Evolutionary conservation across 192 early-diverging fungal species (phyloP).

Genomic region (Coemansia sp.): DNA sequence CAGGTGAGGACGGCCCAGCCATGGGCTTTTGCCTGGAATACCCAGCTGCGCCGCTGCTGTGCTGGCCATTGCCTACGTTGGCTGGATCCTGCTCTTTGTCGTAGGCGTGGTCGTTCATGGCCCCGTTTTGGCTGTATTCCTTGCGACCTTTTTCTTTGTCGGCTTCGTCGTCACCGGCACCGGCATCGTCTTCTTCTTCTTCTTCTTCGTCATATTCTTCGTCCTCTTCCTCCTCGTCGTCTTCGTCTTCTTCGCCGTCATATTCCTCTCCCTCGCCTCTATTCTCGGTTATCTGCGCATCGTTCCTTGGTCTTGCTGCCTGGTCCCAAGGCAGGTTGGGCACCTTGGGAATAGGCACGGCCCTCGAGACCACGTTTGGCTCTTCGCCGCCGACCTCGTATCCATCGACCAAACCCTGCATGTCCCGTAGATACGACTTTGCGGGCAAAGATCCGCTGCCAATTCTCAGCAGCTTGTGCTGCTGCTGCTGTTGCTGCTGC

Average conservation of each 20-base stretch:
- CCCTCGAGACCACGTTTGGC: constrained; percentile 7
- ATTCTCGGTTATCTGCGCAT: constrained; percentile 2
- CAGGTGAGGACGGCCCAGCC: constrained; percentile 16
- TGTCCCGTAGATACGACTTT: constrained; percentile 44
- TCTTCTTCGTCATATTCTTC: constrained; percentile 7
- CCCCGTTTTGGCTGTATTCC: too few species aligned
- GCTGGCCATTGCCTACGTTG: neutral
- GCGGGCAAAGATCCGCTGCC: constrained; percentile 24
- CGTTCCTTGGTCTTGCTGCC: too few species aligned
- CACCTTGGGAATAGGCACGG: constrained; percentile 31
- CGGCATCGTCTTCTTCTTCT: neutral
- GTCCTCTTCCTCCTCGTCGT: constrained; percentile 23
- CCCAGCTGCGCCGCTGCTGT: neutral
- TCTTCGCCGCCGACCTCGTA: constrained; percentile 28
- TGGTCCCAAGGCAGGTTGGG: constrained; percentile 42
- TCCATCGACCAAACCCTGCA: constrained; percentile 39
- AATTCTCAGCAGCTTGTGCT: constrained; percentile 19
- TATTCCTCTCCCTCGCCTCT: constrained; percentile 21
- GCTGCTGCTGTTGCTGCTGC: constrained; percentile 13
- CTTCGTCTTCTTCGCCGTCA: constrained; percentile 39
- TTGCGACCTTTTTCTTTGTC: too few species aligned
- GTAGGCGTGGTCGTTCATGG: too few species aligned
- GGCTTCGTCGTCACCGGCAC: neutral
- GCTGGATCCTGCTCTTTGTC: neutral
- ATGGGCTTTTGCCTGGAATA: neutral